Evolutionary conservation across 345 rosid genomes (phyloP).

Genomic region (Corchorus capsularis): DNA sequence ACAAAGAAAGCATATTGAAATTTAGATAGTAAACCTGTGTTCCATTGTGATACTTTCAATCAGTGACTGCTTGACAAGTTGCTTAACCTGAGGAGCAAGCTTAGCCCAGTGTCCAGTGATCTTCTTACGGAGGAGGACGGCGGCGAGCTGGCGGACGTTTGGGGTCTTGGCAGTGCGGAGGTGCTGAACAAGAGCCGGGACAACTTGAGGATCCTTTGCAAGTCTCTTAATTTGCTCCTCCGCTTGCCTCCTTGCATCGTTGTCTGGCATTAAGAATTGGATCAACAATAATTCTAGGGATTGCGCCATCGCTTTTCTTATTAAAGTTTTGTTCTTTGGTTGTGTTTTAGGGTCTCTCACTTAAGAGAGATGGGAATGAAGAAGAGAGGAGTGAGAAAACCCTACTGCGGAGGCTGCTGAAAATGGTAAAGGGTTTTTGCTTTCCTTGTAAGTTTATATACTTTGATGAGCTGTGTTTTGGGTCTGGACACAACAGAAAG

Average conservation of each 20-base stretch:
- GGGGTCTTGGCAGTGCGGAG: conserved; percentile 99
- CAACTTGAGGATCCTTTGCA: conserved; percentile 98
- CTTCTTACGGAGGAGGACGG: conserved; percentile 98
- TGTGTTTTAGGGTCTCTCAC: neutral
- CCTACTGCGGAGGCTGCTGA: conserved; percentile 14
- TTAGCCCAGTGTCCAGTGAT: conserved; percentile 99
- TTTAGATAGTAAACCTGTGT: conserved; percentile 56
- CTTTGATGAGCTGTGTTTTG: conserved; percentile 16
- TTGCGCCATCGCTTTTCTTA: conserved; percentile 68
- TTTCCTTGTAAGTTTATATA: conserved; percentile 13
- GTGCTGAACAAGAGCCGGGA: conserved; percentile 92
- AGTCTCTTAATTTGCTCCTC: conserved; percentile 96
- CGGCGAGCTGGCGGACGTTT: conserved; percentile 96
- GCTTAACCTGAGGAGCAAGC: conserved; percentile 79
- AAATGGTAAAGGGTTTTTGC: conserved; percentile 2
- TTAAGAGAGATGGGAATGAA: neutral
- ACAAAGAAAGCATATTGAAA: neutral
- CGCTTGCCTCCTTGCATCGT: conserved; percentile 95
- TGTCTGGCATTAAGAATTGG: conserved; percentile 99
- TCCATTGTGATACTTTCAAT: conserved; percentile 94
- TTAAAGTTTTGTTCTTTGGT: neutral
- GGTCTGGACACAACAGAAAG: neutral
- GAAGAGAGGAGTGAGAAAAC: neutral
- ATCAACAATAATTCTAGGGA: conserved; percentile 88
- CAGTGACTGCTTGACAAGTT: conserved; percentile 80